These are phyloP conservation scores for Closterium sp. DNA, from an alignment of 139 green algal genomes.

Conservation along the genomic window DNA sequence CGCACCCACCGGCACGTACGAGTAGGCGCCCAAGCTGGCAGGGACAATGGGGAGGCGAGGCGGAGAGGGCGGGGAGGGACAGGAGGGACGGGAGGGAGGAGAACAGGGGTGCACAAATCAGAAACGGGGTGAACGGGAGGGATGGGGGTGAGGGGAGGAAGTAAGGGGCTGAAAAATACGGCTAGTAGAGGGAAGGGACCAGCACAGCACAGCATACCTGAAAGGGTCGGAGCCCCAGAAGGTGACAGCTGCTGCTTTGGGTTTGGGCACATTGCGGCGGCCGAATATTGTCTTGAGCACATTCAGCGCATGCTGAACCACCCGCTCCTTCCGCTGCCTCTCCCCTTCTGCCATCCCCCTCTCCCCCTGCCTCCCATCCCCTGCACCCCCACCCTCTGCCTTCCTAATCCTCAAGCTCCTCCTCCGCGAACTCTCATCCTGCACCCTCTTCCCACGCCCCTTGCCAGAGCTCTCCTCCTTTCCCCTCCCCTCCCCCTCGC, in stretches of 20 bases:
- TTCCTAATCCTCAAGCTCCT: background rate
- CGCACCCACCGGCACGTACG: slow-evolving; percentile 71
- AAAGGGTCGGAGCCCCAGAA: slow-evolving; percentile 62
- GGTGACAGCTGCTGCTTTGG: slow-evolving; percentile 43
- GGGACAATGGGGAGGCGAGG: background rate
- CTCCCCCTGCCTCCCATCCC: background rate
- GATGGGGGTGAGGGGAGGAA: background rate
- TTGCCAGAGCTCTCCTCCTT: background rate
- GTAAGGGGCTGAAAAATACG: background rate
- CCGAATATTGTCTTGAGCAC: slow-evolving; percentile 56
- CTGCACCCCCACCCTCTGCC: background rate
- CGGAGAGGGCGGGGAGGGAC: background rate
- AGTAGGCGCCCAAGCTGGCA: slow-evolving; percentile 68
- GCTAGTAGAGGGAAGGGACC: background rate
- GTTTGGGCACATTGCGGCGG: slow-evolving; percentile 53
- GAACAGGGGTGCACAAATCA: background rate
- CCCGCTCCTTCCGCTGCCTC: background rate
- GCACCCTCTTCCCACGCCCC: background rate
- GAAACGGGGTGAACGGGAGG: background rate
- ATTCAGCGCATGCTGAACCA: slow-evolving; percentile 52
- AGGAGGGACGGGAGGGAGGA: background rate
- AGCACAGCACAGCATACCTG: slow-evolving; percentile 14
- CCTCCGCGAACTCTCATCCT: background rate
- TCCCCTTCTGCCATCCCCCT: background rate
- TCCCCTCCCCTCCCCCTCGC: background rate